Evolutionary conservation across 352 stramenopile species (phyloP).

Genomic region (Phytopythium cucurbitacearum): DNA sequence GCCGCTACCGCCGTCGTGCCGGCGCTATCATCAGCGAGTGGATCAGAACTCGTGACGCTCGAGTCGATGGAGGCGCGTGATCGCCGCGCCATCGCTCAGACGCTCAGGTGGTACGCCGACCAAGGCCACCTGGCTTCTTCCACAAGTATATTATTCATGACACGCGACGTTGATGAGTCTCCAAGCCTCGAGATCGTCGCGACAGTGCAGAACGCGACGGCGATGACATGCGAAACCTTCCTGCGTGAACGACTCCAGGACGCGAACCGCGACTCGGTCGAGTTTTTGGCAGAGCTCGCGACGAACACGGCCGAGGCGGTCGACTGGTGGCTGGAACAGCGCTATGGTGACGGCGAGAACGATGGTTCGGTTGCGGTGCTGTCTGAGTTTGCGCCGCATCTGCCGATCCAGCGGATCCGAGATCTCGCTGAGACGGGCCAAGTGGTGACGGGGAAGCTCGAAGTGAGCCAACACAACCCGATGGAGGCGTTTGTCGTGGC

Average conservation of each 20-base stretch:
- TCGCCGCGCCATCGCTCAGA: conserved; percentile 45
- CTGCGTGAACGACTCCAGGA: conserved; percentile 31
- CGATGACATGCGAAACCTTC: conserved; percentile 57
- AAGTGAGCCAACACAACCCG: conserved; percentile 70
- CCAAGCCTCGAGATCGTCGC: conserved; percentile 34
- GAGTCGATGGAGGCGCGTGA: conserved; percentile 37
- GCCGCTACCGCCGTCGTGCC: conserved; percentile 44
- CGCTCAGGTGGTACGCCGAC: conserved; percentile 56
- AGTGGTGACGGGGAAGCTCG: conserved; percentile 46
- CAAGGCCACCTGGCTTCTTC: conserved; percentile 27
- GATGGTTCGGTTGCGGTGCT: conserved; percentile 11
- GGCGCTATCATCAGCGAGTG: conserved; percentile 6
- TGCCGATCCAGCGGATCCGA: conserved; percentile 26
- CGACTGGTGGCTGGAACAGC: conserved; percentile 36
- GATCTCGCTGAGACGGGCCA: conserved; percentile 23
- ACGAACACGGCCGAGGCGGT: conserved; percentile 58
- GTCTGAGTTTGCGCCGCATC: conserved; percentile 56
- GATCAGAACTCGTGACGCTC: conserved; percentile 10
- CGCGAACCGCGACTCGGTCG: conserved; percentile 15
- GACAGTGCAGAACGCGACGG: conserved; percentile 29
- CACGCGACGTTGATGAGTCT: conserved; percentile 36
- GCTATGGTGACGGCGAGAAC: conserved; percentile 15
- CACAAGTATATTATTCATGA: conserved; percentile 54
- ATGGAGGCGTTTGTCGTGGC: conserved; percentile 70
- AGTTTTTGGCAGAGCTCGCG: conserved; percentile 53